Evolutionary conservation across 768 basidiomycete species (phyloP).

Genomic region (Mrakia blollopis): DNA sequence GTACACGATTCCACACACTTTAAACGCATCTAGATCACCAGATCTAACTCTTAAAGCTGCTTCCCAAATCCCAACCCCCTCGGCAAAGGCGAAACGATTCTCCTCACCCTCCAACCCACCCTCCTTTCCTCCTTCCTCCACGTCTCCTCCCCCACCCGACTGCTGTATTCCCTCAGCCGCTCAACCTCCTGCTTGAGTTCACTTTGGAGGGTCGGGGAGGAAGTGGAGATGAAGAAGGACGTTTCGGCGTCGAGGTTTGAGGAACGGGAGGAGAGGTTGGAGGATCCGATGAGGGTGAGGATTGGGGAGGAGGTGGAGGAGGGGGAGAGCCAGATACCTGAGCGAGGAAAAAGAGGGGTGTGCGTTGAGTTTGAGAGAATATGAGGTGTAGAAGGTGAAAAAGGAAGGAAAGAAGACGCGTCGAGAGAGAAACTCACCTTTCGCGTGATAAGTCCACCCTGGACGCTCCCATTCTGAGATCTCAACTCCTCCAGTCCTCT

Average conservation of each 20-base stretch:
- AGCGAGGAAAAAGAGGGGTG: not conserved
- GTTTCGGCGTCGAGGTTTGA: conserved; percentile 86
- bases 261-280: conserved; percentile 88
- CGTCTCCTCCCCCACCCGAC: conserved; percentile 42
- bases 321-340: conserved; percentile 77
- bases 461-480: conserved; percentile 79
- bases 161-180: conserved; percentile 37
- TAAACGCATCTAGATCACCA: too few species aligned
- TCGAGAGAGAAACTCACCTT: conserved; percentile 58
- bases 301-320: conserved; percentile 50
- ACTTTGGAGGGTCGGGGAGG: conserved; percentile 48
- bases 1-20: too few species aligned
- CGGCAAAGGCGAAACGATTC: conserved; percentile 48
- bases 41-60: not conserved
- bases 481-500: conserved; percentile 51
- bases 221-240: conserved; percentile 75
- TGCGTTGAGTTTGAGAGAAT: not conserved
- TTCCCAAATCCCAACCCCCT: conserved; percentile 11
- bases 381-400: not conserved
- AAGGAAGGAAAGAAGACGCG: not conserved
- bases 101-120: conserved; percentile 61
- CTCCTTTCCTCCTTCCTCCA: conserved; percentile 61
- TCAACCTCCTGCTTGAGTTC: conserved; percentile 44
- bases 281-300: conserved; percentile 85
- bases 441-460: conserved; percentile 98